Evolutionary conservation across 225 moss, liverwort and hornwort species (phyloP).

Genomic region (Lunularia cruciata): DNA sequence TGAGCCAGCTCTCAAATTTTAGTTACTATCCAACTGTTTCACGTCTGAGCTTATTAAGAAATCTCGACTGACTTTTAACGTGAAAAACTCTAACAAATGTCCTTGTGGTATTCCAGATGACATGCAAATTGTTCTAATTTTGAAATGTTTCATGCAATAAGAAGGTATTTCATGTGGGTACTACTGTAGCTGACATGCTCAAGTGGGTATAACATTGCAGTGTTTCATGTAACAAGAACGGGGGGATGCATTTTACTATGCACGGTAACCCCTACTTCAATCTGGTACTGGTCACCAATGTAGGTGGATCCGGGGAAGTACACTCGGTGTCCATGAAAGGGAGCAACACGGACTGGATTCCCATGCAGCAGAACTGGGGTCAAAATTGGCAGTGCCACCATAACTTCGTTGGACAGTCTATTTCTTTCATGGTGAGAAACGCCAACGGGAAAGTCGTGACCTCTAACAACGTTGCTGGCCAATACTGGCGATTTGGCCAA

Average conservation of each 20-base stretch:
- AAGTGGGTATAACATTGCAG: no score
- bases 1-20: no score
- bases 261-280: conserved; percentile 47
- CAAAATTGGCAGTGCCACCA: conserved; percentile 48
- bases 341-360: conserved; percentile 44
- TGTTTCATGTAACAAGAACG: conserved; percentile 38
- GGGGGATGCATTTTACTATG: conserved; percentile 61
- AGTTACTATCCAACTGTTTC: not conserved
- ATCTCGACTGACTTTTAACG: no score
- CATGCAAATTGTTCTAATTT: not conserved
- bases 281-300: conserved; percentile 53
- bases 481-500: conserved; percentile 48
- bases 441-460: conserved; percentile 41
- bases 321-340: conserved; percentile 45
- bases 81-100: not conserved
- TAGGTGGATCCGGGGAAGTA: conserved; percentile 49
- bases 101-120: no score
- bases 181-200: no score
- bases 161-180: no score
- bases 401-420: conserved; percentile 42
- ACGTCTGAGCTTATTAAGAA: no score
- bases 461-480: conserved; percentile 39
- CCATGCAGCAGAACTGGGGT: conserved; percentile 66
- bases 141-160: not conserved
- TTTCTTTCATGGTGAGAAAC: conserved; percentile 48